These are phyloP conservation scores for Juncus effusus DNA, from an alignment of 176 grass and related monocot species.

Conservation along the genomic window DNA sequence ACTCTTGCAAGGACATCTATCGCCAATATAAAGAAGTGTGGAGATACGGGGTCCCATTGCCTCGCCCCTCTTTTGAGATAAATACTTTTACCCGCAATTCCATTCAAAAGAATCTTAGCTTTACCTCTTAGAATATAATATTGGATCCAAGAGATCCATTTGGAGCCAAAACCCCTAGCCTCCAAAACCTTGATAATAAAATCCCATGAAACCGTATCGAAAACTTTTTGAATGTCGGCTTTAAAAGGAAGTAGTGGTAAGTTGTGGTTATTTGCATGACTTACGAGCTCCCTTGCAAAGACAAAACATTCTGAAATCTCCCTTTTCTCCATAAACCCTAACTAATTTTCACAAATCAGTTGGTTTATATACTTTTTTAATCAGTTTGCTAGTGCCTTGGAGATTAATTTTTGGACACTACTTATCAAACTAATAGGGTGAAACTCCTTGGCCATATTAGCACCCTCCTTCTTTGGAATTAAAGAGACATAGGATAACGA, in stretches of 20 bases:
- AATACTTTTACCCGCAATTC: too few relatives aligned
- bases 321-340: too few relatives aligned
- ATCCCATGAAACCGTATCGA: too few relatives aligned
- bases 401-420: neutral
- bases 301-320: too few relatives aligned
- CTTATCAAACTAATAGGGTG: neutral
- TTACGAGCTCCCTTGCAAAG: neutral
- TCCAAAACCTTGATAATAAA: neutral
- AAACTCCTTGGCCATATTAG: neutral
- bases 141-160: too few relatives aligned
- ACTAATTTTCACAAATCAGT: too few relatives aligned
- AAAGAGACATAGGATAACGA: neutral
- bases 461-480: neutral
- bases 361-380: neutral
- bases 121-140: too few relatives aligned
- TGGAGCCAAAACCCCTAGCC: neutral
- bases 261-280: neutral
- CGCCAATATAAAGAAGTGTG: neutral
- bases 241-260: neutral
- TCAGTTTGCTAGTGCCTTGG: neutral
- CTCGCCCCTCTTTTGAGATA: neutral
- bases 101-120: too few relatives aligned
- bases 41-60: neutral
- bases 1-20: neutral
- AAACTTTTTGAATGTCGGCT: neutral